Evolutionary conservation across 2,329 filamentous ascomycete genomes (phyloP).

Genomic region (Stemphylium vesicarium): DNA sequence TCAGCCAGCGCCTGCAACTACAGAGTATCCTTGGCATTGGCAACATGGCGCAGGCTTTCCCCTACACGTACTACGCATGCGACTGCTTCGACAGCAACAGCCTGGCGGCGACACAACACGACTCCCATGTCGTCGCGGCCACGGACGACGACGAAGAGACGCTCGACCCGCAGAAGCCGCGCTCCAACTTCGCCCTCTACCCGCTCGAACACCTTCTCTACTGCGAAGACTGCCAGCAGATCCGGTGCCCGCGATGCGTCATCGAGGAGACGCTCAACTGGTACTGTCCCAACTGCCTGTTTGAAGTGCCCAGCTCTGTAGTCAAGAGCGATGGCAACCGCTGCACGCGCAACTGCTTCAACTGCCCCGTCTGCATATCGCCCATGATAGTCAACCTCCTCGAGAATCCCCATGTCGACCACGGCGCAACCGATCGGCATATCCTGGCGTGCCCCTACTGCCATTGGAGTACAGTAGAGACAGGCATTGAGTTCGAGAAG

Average conservation of each 20-base stretch:
- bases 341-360: conserved; percentile 93
- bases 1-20: neutral
- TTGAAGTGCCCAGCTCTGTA: conserved; percentile 93
- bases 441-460: conserved; percentile 89
- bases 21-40: neutral
- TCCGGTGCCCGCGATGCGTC: conserved; percentile 90
- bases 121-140: conserved; percentile 42
- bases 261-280: conserved; percentile 93
- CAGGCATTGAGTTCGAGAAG: conserved; percentile 88
- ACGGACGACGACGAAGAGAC: conserved; percentile 76
- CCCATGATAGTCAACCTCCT: conserved; percentile 77
- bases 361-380: conserved; percentile 87
- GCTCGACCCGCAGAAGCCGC: conserved; percentile 83
- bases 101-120: conserved; percentile 34
- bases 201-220: conserved; percentile 93
- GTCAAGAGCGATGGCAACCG: conserved; percentile 93
- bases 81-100: conserved; percentile 63
- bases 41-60: conserved; percentile 63
- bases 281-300: conserved; percentile 93
- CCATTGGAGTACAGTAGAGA: conserved; percentile 88
- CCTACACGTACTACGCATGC: conserved; percentile 70
- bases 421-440: conserved; percentile 64
- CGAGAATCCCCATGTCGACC: conserved; percentile 55
- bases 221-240: conserved; percentile 96
- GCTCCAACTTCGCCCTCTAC: conserved; percentile 90